A percentile compares a stretch with the other conserved stretches of the same genome.
Conservation (phyloP, 352 stramenopile genomes). For the Phytopythium delawarense region DNA sequence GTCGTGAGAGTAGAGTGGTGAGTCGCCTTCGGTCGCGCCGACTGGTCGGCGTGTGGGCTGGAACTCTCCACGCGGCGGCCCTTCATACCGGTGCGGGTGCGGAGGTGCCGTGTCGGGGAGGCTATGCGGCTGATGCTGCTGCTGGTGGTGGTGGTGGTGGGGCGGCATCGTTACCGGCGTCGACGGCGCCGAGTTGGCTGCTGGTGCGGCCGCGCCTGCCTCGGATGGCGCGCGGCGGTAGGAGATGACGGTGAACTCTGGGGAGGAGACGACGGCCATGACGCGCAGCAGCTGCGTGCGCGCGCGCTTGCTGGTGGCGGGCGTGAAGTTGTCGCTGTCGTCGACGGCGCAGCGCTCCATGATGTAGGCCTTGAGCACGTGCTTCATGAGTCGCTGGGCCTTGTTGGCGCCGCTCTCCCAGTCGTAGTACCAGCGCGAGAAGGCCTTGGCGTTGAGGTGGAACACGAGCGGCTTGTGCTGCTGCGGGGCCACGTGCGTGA, state of each 20-base stretch:
- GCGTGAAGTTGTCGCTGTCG: constrained; percentile 27
- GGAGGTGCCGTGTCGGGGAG: not conserved
- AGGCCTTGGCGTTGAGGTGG: constrained; percentile 47
- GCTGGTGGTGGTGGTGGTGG: not conserved
- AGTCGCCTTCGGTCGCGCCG: not conserved
- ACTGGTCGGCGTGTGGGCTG: not conserved
- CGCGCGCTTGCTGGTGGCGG: constrained; percentile 11
- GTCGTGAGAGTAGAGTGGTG: not conserved
- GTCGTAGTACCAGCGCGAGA: constrained; percentile 64
- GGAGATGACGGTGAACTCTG: constrained; percentile 72
- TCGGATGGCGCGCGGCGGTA: constrained; percentile 52
- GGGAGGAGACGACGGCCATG: constrained; percentile 40
- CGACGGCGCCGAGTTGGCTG: not conserved
- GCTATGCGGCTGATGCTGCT: not conserved
- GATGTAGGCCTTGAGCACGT: constrained; percentile 60
- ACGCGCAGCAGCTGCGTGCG: constrained; percentile 39
- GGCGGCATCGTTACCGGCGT: not conserved
- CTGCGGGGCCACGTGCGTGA: not conserved
- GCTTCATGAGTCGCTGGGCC: constrained; percentile 62
- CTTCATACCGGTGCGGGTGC: not conserved
- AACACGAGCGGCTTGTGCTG: constrained; percentile 28
- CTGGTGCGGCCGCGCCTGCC: not conserved
- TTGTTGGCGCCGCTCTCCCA: constrained; percentile 73
- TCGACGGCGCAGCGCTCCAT: constrained; percentile 37
- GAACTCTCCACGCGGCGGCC: not conserved